These are phyloP conservation scores for Lasiodiplodia hormozganensis DNA, from an alignment of 2,329 filamentous ascomycete species.

Conservation along the genomic window DNA sequence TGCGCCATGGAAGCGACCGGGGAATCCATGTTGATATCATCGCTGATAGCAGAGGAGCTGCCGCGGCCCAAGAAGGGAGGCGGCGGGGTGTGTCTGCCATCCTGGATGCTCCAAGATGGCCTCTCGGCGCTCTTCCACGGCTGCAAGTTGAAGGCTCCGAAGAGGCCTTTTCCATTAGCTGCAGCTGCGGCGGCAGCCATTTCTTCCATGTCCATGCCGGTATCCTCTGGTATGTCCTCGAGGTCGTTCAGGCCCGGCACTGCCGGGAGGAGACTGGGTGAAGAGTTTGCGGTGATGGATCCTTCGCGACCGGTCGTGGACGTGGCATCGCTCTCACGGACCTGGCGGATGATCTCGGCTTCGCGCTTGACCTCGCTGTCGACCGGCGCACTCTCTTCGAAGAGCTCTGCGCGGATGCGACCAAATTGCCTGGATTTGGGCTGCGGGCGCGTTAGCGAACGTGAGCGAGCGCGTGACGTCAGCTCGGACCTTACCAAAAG, in stretches of 20 bases:
- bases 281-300: constrained; percentile 68
- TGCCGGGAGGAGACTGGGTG: constrained; percentile 68
- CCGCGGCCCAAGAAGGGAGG: constrained; percentile 65
- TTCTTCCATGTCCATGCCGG: constrained; percentile 58
- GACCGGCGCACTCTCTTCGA: constrained; percentile 85
- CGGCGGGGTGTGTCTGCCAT: constrained; percentile 70
- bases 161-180: constrained; percentile 51
- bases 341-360: constrained; percentile 93
- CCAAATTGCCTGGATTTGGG: constrained; percentile 97
- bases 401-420: constrained; percentile 85
- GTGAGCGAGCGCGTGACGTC: neutral
- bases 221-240: constrained; percentile 75
- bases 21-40: constrained; percentile 77
- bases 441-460: constrained; percentile 51
- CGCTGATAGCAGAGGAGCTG: constrained; percentile 62
- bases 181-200: constrained; percentile 42
- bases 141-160: constrained; percentile 77
- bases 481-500: constrained; percentile 69
- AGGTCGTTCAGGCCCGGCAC: constrained; percentile 64
- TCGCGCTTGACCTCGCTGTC: constrained; percentile 90
- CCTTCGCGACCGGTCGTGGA: constrained; percentile 9
- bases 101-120: constrained; percentile 81
- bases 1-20: constrained; percentile 46
- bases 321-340: constrained; percentile 72
- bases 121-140: constrained; percentile 72